Base-by-base conservation (phyloP, 345 rosid species). In the Capsella bursapastoris region DNA sequence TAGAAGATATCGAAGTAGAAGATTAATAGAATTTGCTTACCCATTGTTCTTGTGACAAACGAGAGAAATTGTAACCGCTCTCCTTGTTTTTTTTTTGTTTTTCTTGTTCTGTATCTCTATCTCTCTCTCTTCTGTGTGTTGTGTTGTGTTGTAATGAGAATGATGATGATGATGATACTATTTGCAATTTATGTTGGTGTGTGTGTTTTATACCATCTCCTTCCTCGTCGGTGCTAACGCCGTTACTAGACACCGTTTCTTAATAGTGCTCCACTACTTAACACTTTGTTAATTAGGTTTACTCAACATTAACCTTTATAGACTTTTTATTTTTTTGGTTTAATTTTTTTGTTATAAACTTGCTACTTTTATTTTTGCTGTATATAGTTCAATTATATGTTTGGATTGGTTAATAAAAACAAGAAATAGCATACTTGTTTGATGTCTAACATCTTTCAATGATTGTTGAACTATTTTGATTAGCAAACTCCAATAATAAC, bases 181-280 rank as follows among this genome's bases (percentile, higher is more conserved):
- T 66, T 22, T 68, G 86, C 70, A 74, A 49, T 73, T 79, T 65
- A 45, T 49, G 70, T 74, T 79, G 64, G 59, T 49, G 48, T 69
- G 15, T 60, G 77, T 62, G 40, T 72, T 79, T 76, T 60, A 43
- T 56, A 66, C 65, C 47, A 50, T 35, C 64, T 58, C 47, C 71
- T 34, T 50, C 14, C 58, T 61, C 89, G 91, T 88, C 89, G 88
- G 88, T 83, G 89, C 78, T 79, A 65, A 82, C 90, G 86, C 70
- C 72, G 93, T 83, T 79, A 79, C 52, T 69, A 80, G 47, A 90
- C 89, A 80, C 70, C 70, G 83, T 64, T 32, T 71, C 34, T 25
- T 60, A 18, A 18, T 57, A 71, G 63, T 70, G 75, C 55, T 76
- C 61, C 38, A 69, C 75, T 62, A 45, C 12, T 62, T 15, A 64